Percentiles rank a stretch among this genome's conserved stretches.
These are phyloP conservation scores for Tremella fuciformis DNA, from an alignment of 768 basidiomycete genomes.

Conservation along the genomic window DNA sequence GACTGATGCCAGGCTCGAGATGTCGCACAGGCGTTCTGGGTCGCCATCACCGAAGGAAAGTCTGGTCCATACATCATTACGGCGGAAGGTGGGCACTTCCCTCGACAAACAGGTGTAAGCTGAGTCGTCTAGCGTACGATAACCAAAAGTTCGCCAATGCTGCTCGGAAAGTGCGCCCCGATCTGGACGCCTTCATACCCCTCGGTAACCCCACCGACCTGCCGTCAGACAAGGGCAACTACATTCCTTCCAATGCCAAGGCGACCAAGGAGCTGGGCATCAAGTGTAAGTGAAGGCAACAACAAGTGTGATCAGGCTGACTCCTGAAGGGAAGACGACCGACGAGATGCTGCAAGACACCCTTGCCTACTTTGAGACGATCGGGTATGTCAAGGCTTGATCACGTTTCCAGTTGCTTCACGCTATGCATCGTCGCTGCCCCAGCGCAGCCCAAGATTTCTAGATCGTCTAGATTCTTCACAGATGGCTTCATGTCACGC, in stretches of 20 bases:
- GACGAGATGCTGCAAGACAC: not conserved
- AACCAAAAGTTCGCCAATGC: slow-evolving; percentile 15
- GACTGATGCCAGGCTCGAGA: slow-evolving; percentile 10
- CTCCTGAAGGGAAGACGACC: not conserved
- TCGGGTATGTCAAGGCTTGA: not conserved
- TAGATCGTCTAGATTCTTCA: not conserved
- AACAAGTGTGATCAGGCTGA: slow-evolving; percentile 11
- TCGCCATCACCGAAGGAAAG: slow-evolving; percentile 11
- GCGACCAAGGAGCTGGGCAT: slow-evolving; percentile 8
- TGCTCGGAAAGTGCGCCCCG: slow-evolving; percentile 5
- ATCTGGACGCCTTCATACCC: slow-evolving; percentile 2
- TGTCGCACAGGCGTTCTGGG: slow-evolving; percentile 29
- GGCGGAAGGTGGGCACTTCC: not conserved
- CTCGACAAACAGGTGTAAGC: not conserved
- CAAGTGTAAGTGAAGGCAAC: slow-evolving; percentile 17
- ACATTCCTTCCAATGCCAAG: slow-evolving; percentile 2
- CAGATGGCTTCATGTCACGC: not conserved
- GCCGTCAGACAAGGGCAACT: slow-evolving; percentile 6
- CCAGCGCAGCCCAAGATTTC: too few species aligned
- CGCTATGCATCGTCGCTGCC: too few species aligned
- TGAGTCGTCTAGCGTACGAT: slow-evolving; percentile 18
- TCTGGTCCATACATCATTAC: slow-evolving; percentile 16
- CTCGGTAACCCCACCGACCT: slow-evolving; percentile 7
- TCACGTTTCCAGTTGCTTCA: not conserved
- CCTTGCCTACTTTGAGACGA: not conserved